phyloP scores from a whole-genome alignment of 768 basidiomycete species.

The Kwoniella bestiolae region DNA sequence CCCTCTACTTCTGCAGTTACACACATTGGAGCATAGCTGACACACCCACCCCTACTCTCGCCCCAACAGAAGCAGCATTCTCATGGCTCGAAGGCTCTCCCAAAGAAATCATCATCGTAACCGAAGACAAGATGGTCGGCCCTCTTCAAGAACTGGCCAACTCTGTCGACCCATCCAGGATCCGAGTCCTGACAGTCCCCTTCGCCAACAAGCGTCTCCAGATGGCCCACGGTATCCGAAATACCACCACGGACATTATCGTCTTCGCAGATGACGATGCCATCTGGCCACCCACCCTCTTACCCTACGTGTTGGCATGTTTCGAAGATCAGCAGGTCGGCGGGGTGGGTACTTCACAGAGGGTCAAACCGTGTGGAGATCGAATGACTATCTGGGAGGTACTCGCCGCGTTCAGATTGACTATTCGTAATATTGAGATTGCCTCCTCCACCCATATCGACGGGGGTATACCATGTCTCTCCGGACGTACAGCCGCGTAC shows the following conservation, averaged over 20 bases:
- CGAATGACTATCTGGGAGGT: slow-evolving; percentile 94
- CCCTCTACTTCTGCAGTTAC: neutral
- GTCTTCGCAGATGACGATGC: slow-evolving; percentile 95
- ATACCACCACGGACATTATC: slow-evolving; percentile 88
- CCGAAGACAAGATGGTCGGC: slow-evolving; percentile 86
- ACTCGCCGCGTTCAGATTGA: slow-evolving; percentile 86
- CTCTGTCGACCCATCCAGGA: slow-evolving; percentile 75
- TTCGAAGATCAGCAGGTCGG: slow-evolving; percentile 94
- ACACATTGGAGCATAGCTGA: slow-evolving; percentile 10
- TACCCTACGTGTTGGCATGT: slow-evolving; percentile 86
- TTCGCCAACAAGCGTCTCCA: slow-evolving; percentile 93
- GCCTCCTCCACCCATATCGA: slow-evolving; percentile 87
- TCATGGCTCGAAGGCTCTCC: slow-evolving; percentile 91
- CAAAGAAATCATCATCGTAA: slow-evolving; percentile 76
- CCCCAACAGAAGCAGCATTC: slow-evolving; percentile 71
- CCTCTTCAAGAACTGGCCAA: slow-evolving; percentile 87
- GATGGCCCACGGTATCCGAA: slow-evolving; percentile 90
- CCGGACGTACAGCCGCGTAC: slow-evolving; percentile 90
- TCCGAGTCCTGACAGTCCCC: slow-evolving; percentile 85
- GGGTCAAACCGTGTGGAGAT: slow-evolving; percentile 77
- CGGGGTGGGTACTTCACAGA: slow-evolving; percentile 87
- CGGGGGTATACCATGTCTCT: slow-evolving; percentile 87
- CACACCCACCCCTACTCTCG: neutral
- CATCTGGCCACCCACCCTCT: slow-evolving; percentile 88
- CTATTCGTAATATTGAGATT: slow-evolving; percentile 93